Base-by-base conservation (phyloP, 768 basidiomycete species). In the Scleroderma bovista region DNA sequence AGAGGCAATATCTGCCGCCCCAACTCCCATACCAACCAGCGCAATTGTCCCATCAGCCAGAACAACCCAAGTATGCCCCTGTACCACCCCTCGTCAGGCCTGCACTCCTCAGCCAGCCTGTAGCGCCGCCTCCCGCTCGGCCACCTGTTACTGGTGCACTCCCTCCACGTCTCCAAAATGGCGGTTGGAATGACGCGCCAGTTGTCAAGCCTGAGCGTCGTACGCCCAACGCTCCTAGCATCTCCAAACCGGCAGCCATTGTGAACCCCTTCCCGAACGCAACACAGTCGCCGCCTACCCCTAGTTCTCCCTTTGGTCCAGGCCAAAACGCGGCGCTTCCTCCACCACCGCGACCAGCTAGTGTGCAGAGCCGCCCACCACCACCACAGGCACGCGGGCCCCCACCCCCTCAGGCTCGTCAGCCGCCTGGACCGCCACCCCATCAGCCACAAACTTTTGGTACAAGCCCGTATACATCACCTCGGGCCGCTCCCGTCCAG, bases 171-270 rank as follows among this genome's bases (percentile, higher is more conserved):
- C 71, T 72, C 24, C 86, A 86, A 44, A 83, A 83, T 24, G 80
- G 84, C 15, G 92, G 92, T 0, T 97, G 93, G 93, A 97, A 97
- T 59, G 94, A 97, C 66, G 83, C 92, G 0, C 93, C 92, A 0
- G 17, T 72, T 6, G 54, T 80, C 12, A 56, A 72, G 15, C 62
- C 71, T 9, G 64, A 76, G 16, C 66, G 76, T 37, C 81, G 84
- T 22, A 72, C 73, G 1, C 80, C 86, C 1, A 73, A 76, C 19
- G 68, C 76, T 6, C 59, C 73, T 26, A 75, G 65, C 47, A 54
- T 71, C 10, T 67, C 61, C 48, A 89, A 87, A 59, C 84, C 79
- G 2, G 72, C 75, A 7, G 79, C 93, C 2, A 94, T 97, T 58
- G 83, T 83, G 8, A 78, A 90, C 9, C 94, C 94, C 0, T 96